These are phyloP conservation scores for Xylaria sp. DNA, from an alignment of 495 filamentous ascomycete species.

Conservation along the genomic window DNA sequence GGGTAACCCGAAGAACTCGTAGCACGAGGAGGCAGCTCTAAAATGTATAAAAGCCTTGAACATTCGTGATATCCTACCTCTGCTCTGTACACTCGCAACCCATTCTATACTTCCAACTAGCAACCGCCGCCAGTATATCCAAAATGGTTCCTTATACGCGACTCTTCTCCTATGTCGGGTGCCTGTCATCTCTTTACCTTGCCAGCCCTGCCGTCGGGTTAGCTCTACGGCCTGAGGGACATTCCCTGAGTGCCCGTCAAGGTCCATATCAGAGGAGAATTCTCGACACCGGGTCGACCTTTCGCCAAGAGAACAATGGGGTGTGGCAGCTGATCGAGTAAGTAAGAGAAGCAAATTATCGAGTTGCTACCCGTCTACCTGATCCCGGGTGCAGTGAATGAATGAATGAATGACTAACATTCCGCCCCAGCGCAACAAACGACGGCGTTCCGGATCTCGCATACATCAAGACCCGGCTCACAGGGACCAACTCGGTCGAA, in stretches of 20 bases:
- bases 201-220: neutral
- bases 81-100: neutral
- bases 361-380: neutral
- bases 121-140: neutral
- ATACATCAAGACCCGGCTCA: constrained; percentile 13
- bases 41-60: constrained; percentile 8
- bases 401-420: neutral
- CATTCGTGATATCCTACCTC: neutral
- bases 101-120: neutral
- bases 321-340: constrained; percentile 26
- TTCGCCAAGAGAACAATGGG: constrained; percentile 18
- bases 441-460: constrained; percentile 10
- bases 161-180: constrained; percentile 5
- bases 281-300: constrained; percentile 14
- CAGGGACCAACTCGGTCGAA: constrained; percentile 20
- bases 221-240: neutral
- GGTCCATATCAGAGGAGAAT: neutral
- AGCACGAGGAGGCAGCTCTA: neutral
- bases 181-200: constrained; percentile 16
- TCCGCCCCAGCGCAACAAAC: neutral
- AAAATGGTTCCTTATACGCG: constrained; percentile 3
- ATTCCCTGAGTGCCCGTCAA: constrained; percentile 11
- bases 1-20: neutral
- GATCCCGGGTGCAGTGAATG: neutral
- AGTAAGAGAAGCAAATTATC: neutral